A percentile compares a stretch with the other conserved stretches of the same genome.
Evolutionary conservation across 2,329 filamentous ascomycete genomes (phyloP).

Genomic region (Thermothelomyces thermophilus): DNA sequence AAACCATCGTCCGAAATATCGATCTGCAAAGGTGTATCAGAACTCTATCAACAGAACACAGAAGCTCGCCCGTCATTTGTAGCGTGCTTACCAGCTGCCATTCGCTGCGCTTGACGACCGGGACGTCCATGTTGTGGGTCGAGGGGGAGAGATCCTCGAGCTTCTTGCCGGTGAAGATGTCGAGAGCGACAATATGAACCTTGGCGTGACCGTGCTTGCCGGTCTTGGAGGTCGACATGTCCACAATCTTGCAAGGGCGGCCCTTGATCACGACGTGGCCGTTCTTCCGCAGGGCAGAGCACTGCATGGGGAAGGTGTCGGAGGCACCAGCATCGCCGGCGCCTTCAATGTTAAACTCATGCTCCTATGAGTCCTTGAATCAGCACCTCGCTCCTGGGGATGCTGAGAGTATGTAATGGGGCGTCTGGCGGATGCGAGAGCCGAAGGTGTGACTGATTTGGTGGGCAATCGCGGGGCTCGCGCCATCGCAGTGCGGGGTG

Average conservation of each 20-base stretch:
- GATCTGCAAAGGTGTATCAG: constrained; percentile 51
- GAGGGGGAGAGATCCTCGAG: constrained; percentile 97
- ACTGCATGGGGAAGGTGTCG: constrained; percentile 94
- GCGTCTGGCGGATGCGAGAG: not conserved
- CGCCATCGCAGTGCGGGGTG: constrained; percentile 41
- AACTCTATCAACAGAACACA: not conserved
- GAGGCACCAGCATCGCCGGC: constrained; percentile 92
- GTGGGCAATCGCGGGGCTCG: constrained; percentile 20
- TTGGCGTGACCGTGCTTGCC: constrained; percentile 99
- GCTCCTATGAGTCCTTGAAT: constrained; percentile 38
- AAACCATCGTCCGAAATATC: constrained; percentile 91
- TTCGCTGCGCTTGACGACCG: constrained; percentile 84
- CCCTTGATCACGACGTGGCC: constrained; percentile 97
- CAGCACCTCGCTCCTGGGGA: not conserved
- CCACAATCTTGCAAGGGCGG: constrained; percentile 99
- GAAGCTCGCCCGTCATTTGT: too few relatives aligned
- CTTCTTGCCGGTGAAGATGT: constrained; percentile 99
- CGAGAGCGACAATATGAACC: constrained; percentile 95
- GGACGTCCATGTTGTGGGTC: constrained; percentile 97
- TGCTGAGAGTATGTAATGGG: not conserved
- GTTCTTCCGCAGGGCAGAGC: constrained; percentile 99
- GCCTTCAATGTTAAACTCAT: constrained; percentile 64
- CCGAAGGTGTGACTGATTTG: constrained; percentile 9
- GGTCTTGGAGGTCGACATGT: constrained; percentile 99
- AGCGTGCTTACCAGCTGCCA: constrained; percentile 77